Conservation (phyloP, 306 rosid genomes). For the Senna siamea region DNA sequence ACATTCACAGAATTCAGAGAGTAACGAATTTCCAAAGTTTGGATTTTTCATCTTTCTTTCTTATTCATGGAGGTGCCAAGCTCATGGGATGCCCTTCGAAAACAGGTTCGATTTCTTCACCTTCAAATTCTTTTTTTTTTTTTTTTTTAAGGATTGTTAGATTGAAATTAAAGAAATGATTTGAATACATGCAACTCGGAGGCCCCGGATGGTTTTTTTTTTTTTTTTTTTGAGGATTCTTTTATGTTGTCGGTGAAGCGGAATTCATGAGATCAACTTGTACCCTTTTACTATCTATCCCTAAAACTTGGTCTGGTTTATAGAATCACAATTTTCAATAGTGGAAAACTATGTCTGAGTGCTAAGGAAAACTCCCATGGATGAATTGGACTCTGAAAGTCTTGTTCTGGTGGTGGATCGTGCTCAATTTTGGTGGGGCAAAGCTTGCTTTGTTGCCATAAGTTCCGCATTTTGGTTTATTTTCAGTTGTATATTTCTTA, state of each 20-base stretch:
- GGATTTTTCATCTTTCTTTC: background rate
- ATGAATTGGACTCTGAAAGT: background rate
- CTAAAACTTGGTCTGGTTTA: background rate
- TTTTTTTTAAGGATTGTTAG: background rate
- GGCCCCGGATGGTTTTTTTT: background rate
- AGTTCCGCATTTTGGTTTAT: background rate
- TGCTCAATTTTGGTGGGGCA: background rate
- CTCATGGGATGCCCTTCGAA: slow-evolving; percentile 96
- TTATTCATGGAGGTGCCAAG: slow-evolving; percentile 62
- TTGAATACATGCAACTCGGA: slow-evolving; percentile 17
- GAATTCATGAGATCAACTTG: slow-evolving; percentile 5
- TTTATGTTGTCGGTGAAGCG: slow-evolving; percentile 27
- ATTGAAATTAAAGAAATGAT: background rate
- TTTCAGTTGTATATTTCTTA: background rate
- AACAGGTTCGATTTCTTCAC: slow-evolving; percentile 56
- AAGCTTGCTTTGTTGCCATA: background rate
- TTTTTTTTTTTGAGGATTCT: background rate
- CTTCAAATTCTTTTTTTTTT: background rate
- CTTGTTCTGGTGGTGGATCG: slow-evolving; percentile 26
- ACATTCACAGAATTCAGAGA: background rate
- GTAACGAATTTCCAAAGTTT: background rate
- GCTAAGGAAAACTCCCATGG: background rate
- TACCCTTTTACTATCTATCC: background rate
- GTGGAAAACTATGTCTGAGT: background rate
- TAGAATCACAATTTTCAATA: slow-evolving; percentile 18